Evolutionary conservation across 331 rosid genomes (phyloP), one percentile per base, ranked within the genome.

Genomic region (Quercus tomentella): DNA sequence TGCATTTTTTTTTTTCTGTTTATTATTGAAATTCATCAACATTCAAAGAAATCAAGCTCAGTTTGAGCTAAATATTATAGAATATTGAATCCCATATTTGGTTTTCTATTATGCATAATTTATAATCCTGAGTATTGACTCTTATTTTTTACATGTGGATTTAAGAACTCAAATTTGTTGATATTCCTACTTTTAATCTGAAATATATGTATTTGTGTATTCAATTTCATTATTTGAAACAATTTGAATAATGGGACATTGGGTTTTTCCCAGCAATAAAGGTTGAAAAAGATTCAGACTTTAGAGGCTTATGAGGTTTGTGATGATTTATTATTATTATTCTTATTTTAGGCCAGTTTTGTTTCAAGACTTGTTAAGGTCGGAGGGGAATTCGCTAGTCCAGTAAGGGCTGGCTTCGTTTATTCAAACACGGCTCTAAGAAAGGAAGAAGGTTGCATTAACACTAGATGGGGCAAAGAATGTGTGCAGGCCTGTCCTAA

Each of bases 391-490:
- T 26, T 14, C 0, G 81, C 82, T 80, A 70, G 87, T 80, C 84
- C 84, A 45, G 66, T 49, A 9, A 76, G 87, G 87, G 82, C 87
- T 84, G 68, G 83, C 85, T 54, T 58, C 55, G 74, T 57, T 20
- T 58, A 76, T 75, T 77, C 82, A 82, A 85, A 15, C 81, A 85
- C 88, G 85, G 85, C 83, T 70, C 82, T 72, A 63, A 56, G 65
- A 17, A 80, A 79, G 67, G 79, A 81, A 56, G 60, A 7, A 35
- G 20, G 67, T 25, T 21, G 45, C 8, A 51, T 37, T 6, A 70
- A 74, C 23, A 79, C 80, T 74, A 65, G 80, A 65, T 79, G 83
- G 79, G 78, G 70, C 55, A 65, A 56, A 61, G 81, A 81, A 78
- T 85, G 75, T 70, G 66, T 70, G 86, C 73, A 75, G 71, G 63